Base-by-base conservation (phyloP, 306 rosid species). In the Dryas alaskensis region DNA sequence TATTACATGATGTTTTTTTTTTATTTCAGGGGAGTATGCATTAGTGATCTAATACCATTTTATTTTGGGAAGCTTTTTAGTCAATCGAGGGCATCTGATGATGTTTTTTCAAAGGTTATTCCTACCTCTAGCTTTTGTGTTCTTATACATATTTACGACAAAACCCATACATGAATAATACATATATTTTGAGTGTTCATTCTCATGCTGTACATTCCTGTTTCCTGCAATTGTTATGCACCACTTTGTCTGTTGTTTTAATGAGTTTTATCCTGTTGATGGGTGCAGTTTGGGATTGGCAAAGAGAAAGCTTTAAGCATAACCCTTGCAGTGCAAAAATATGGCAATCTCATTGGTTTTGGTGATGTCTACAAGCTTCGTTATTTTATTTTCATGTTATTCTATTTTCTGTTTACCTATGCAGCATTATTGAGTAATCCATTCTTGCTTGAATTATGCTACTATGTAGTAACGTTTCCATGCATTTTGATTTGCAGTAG, bases 11-110 rank as follows among this genome's bases (percentile, higher is more conserved):
- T n/a, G n/a, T 45, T 19, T 19, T 50, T 31, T 22, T 42, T 6
- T 53, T 70, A 44, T 73, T 76, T 59, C 81, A 88, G 90, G 93
- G 93, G 93, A 61, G 90, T 88, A 47, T 88, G 93, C 82, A 80
- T 88, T 19, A 88, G 90, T 73, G 93, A 88, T 78, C 45, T 88
- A 72, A 80, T 88, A 73, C 93, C 90, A 10, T 88, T 88, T 82
- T 86, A 86, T 78, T 19, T 88, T 11, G 90, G 93, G 73, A 88
- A 74, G 86, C 84, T 88, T 70, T 88, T 88, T 57, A 84, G 87
- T 22, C 78, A 60, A 52, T 80, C 86, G 25, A 88, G 90, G 72
- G 87, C 69, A 25, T 86, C 90, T 54, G 86, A 73, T 70, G 87
- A 86, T 74, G 80, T 88, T 76, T 70, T 80, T 76, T 76, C 86